Evolutionary conservation across 2,329 filamentous ascomycete species (phyloP), one percentile per base, ranked within the genome.

Genomic region (Fusarium nygamai): DNA sequence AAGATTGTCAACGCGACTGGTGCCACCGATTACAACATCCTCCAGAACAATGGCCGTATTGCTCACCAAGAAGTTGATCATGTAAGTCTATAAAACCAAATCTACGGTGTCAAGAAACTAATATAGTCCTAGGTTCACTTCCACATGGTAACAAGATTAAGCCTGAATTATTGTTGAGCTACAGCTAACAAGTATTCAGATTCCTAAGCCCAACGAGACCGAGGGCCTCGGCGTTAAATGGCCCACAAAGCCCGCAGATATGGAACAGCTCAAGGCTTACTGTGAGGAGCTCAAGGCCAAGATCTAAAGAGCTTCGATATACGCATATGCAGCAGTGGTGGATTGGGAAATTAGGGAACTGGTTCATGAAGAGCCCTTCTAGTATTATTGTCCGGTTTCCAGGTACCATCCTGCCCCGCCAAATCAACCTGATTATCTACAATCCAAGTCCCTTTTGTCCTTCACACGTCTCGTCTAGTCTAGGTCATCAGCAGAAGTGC

Each of bases 61-160:
- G 96, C 96, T 24, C 96, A 99, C 83, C 96, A 98, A 85, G 87
- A 93, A 73, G 96, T 99, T 71, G 93, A 94, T 76, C 96, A 99
- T 85, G 96, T 96, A 85, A 85, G 91, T 85, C 31, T 47, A 36
- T 24, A n/a, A 2, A 12, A 27, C 8, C 16, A 11, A 22, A 13
- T 22, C 24, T 17, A 20, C 16, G 13, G 3, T 36, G 24, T 19
- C 31, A 33, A 39, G 17, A 57, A 38, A 51, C 72, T 69, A 51
- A 74, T 44, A 33, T 39, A n/a, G 41, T 24, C 39, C 22, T 61
- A 94, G 92, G 93, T 97, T 76, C 95, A 98, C 82, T 96, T 99
- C 84, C 96, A 99, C 81, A 92, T 98, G 91, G 93, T 94, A 88
- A 44, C 43, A 61, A 27, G 24, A 46, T 20, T 6, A 50, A 10